Evolutionary conservation across 225 moss, liverwort and hornwort species (phyloP), one percentile per base, ranked within the genome.

Genomic region (Antitrichia curtipendula): DNA sequence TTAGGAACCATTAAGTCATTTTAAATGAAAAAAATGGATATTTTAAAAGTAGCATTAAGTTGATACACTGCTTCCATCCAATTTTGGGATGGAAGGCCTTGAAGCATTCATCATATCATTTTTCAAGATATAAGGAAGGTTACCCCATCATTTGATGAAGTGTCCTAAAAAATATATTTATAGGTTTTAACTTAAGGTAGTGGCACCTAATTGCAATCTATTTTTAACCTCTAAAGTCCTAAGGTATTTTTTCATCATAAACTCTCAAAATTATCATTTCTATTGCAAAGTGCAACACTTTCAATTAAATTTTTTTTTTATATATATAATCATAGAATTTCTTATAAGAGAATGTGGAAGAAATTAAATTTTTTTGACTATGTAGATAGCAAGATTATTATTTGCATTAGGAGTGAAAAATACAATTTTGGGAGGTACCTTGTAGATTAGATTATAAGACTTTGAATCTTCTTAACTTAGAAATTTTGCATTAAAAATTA

Each of bases 91-190:
- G 3, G 8, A 68, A 13, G 4, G 23, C 23, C 23, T 38, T 13
- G 0, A 13, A 4, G 8, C 0, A 23, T n/a, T n/a, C n/a, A 0
- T 7, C 12, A 68, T 4, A 12, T 68, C 22, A 23, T 4, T 22
- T 38, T 68, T 66, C 12, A 38, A 38, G 12, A 68, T 38, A 68
- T 23, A 38, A 12, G 1, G 4, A 23, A 13, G 38, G 4, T 1
- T 68, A 38, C 13, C 12, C 38, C 4, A 68, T 66, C 21, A 0
- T 66, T n/a, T 22, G 2, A 68, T 38, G 7, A 68, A 22, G 38
- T 38, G 7, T 38, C 38, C 4, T 2, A 7, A 1, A 2, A 2
- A 2, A 68, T 23, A 38, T 23, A 68, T 68, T 68, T 68, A 23
- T 23, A 5, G 68, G 1, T n/a, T 36, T 66, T 66, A 12, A n/a